Conservation (phyloP, 345 rosid species). For the Eucalyptus curtisii region DNA sequence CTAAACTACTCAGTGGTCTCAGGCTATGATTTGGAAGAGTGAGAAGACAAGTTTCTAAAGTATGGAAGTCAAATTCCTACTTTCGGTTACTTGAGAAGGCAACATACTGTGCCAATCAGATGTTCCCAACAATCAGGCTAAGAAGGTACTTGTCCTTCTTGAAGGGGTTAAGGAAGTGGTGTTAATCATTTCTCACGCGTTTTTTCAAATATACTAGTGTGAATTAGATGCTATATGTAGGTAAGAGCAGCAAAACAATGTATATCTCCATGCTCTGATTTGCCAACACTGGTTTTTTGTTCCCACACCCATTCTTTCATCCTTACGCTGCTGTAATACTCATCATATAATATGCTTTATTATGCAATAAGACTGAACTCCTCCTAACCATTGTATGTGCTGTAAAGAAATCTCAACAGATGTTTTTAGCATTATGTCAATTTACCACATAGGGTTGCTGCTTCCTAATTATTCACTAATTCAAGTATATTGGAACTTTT, state of each 20-base stretch:
- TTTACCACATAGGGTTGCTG: background rate
- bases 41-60: background rate
- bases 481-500: background rate
- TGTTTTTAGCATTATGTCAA: no score
- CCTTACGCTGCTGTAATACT: background rate
- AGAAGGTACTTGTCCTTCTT: background rate
- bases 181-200: background rate
- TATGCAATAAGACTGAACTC: background rate
- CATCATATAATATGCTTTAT: background rate
- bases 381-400: no score
- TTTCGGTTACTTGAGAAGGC: background rate
- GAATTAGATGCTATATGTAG: background rate
- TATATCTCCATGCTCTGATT: background rate
- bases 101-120: background rate
- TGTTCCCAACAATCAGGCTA: background rate
- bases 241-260: background rate
- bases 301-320: background rate
- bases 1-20: background rate
- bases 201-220: background rate
- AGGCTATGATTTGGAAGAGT: background rate
- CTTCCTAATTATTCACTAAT: background rate
- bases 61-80: background rate
- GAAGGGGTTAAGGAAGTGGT: background rate
- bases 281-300: background rate
- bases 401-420: no score